Evolutionary conservation across 768 basidiomycete species (phyloP), one percentile per base, ranked within the genome.

Genomic region (Mycena leptocephala): DNA sequence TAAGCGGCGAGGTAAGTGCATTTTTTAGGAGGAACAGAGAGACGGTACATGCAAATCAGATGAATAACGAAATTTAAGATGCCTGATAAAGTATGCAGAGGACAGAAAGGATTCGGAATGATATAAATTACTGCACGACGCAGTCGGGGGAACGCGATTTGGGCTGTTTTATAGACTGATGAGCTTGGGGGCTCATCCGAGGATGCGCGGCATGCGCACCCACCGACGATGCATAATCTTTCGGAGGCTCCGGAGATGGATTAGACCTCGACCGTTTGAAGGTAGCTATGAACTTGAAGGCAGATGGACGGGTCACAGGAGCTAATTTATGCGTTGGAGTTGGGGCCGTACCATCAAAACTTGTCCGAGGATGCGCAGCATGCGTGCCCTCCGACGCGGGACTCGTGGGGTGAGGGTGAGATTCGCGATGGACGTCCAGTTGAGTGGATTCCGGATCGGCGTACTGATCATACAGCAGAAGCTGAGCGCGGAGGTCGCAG

Each of bases 401-500:
- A 37, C 87, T 87, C 28, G 86, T 84, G 3, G 90, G 88, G 41
- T 84, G 86, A 22, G 79, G 30, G n/a, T n/a, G n/a, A n/a, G n/a
- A n/a, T 53, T 88, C 86, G 24, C 82, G 81, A 16, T 89, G 78
- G 32, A 85, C 85, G 43, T 93, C 92, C 46, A 87, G 82, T 35
- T 91, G 89, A 71, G 90, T 90, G 41, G 89, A 87, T 74, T 92
- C 76, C 5, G 93, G 87, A 77, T 94, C 93, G 26, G 95, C 94
- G 79, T 95, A 95, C 75, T 95, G 93, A 0, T 94, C 94, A 76
- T 95, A 95, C 59, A 92, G 84, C 56, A 96, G 85, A n/a, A 96
- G 89, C 81, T 95, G 95, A 2, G 94, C 91, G 71, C 95, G 94
- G 51, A 96, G 89, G 81, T 96, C 95, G 79, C 96, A 97, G 3